These are phyloP conservation scores for Panicum hallii DNA, from an alignment of 202 grass and related monocot genomes.

Conservation along the genomic window DNA sequence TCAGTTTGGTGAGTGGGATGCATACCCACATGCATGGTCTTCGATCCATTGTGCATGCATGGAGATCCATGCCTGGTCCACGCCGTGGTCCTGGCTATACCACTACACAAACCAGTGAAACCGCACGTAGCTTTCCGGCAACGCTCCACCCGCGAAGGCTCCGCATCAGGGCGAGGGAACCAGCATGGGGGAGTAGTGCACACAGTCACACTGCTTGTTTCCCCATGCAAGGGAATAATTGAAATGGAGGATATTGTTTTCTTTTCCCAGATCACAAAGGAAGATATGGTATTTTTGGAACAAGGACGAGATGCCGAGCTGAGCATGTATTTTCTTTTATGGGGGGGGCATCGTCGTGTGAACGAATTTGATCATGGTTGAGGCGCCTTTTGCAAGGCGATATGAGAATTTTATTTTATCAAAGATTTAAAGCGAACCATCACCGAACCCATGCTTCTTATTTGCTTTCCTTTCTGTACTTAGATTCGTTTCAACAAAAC, in stretches of 20 bases:
- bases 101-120: background rate
- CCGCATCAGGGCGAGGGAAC: background rate
- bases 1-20: background rate
- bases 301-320: background rate
- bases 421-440: background rate
- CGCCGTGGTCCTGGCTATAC: constrained; percentile 1
- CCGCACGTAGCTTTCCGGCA: background rate
- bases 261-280: background rate
- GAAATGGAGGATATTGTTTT: background rate
- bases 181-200: background rate
- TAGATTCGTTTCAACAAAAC: background rate
- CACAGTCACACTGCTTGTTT: background rate
- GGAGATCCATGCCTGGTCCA: constrained; percentile 4
- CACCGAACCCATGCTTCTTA: background rate
- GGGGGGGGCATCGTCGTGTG: background rate
- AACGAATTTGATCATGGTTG: background rate
- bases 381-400: background rate
- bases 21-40: background rate
- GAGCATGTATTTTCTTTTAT: background rate
- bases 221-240: background rate
- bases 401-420: too few relatives aligned
- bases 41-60: background rate
- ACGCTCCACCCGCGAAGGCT: constrained; percentile 27
- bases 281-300: constrained; percentile 13
- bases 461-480: background rate